Percentiles rank a stretch among this genome's conserved stretches.
These are phyloP conservation scores for Pyrus hybrid DNA, from an alignment of 331 rosid genomes.

Conservation along the genomic window DNA sequence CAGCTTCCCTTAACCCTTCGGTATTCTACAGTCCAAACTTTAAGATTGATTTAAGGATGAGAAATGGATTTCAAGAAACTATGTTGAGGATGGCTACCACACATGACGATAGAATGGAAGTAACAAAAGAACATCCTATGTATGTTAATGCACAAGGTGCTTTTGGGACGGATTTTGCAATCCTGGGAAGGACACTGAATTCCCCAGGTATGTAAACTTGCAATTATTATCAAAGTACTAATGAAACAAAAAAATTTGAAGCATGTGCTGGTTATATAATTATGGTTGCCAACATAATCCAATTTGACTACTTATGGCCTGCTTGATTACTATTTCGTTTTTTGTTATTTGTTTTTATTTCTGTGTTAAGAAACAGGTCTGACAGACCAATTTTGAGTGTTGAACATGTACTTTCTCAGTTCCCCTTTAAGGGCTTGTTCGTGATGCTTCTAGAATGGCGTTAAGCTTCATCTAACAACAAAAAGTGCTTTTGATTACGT, in stretches of 20 bases:
- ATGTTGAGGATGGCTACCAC: constrained; percentile 43
- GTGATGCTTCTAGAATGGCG: too few relatives aligned
- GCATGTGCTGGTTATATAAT: not conserved
- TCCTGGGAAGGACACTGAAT: constrained; percentile 60
- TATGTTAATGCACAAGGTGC: constrained; percentile 67
- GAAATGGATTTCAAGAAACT: constrained; percentile 63
- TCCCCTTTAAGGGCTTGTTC: too few relatives aligned
- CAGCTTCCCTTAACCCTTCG: constrained; percentile 71
- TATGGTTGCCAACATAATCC: not conserved
- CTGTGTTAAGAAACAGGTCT: not conserved
- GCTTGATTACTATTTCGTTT: too few relatives aligned
- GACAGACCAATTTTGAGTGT: not conserved
- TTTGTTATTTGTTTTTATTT: too few relatives aligned
- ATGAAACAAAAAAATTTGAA: not conserved
- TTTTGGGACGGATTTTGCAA: constrained; percentile 60
- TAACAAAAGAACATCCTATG: constrained; percentile 47
- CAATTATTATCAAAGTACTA: not conserved
- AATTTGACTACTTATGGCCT: not conserved
- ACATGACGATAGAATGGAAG: constrained; percentile 44
- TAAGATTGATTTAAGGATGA: constrained; percentile 43
- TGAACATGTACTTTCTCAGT: not conserved
- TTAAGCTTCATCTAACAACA: too few relatives aligned
- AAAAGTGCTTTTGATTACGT: too few relatives aligned
- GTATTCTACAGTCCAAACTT: constrained; percentile 38
- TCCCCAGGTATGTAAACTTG: constrained; percentile 46